These are phyloP conservation scores for Populus hybrid DNA, from an alignment of 441 rosid genomes.

Conservation along the genomic window DNA sequence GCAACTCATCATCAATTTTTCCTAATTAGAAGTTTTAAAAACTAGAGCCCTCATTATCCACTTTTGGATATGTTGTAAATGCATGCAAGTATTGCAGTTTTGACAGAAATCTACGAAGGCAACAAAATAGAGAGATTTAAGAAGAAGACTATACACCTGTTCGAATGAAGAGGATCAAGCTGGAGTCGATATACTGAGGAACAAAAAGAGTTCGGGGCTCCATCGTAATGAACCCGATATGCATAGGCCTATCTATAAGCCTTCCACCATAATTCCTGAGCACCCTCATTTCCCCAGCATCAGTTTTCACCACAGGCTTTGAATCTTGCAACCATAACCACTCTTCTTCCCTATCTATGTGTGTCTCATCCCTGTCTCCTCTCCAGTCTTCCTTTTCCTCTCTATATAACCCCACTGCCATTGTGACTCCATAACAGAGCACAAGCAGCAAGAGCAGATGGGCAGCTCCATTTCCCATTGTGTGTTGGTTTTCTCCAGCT, in stretches of 20 bases:
- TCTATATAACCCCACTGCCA: conserved; percentile 10
- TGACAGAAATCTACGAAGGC: background rate
- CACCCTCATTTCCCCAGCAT: conserved; percentile 81
- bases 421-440: conserved; percentile 23
- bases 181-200: conserved; percentile 82
- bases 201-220: conserved; percentile 72
- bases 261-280: conserved; percentile 45
- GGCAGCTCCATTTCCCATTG: conserved; percentile 26
- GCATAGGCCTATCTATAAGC: conserved; percentile 44
- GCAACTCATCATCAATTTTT: background rate
- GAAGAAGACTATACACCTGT: conserved; percentile 32
- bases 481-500: background rate
- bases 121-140: background rate
- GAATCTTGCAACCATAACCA: conserved; percentile 52
- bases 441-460: conserved; percentile 25
- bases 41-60: background rate
- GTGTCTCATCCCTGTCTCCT: conserved; percentile 3
- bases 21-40: background rate
- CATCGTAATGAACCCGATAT: conserved; percentile 79
- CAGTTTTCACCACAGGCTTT: conserved; percentile 58
- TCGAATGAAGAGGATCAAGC: conserved; percentile 60
- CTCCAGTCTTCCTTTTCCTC: conserved; percentile 16
- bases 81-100: background rate
- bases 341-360: conserved; percentile 8
- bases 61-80: background rate